phyloP scores from a whole-genome alignment of 306 rosid species.

The Hippophae tibetana region DNA sequence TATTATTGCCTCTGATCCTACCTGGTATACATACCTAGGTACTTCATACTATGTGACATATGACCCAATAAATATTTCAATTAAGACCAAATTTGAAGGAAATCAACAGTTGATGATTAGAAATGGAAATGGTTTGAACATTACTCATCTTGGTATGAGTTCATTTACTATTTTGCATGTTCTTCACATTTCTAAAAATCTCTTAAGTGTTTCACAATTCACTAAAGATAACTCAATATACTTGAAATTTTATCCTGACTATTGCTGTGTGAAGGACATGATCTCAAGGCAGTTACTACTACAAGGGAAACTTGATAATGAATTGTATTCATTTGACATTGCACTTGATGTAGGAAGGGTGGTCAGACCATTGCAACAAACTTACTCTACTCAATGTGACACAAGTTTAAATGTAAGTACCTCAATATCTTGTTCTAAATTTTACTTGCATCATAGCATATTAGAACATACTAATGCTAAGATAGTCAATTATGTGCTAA shows the following conservation, averaged over 20 bases:
- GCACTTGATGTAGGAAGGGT: no score
- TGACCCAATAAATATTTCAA: neutral
- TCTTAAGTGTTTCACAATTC: neutral
- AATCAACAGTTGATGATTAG: neutral
- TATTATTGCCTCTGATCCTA: neutral
- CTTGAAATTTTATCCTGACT: no score
- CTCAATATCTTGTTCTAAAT: neutral
- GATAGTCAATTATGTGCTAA: neutral
- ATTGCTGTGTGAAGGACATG: no score
- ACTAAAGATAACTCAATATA: neutral
- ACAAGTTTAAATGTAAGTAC: neutral
- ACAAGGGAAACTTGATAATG: no score
- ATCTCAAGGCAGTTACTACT: no score
- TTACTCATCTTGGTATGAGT: neutral
- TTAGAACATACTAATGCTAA: neutral
- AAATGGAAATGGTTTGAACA: neutral
- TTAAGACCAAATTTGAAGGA: neutral
- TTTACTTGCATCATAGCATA: no score
- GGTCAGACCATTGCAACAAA: no score
- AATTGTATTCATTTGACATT: no score
- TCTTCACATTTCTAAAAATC: neutral
- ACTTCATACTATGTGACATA: neutral
- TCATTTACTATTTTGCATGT: neutral
- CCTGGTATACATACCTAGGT: neutral
- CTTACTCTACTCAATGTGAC: no score